Percentiles rank a stretch among this genome's conserved stretches.
phyloP scores from a whole-genome alignment of 352 stramenopile species.

The Elongisporangium senticosum region DNA sequence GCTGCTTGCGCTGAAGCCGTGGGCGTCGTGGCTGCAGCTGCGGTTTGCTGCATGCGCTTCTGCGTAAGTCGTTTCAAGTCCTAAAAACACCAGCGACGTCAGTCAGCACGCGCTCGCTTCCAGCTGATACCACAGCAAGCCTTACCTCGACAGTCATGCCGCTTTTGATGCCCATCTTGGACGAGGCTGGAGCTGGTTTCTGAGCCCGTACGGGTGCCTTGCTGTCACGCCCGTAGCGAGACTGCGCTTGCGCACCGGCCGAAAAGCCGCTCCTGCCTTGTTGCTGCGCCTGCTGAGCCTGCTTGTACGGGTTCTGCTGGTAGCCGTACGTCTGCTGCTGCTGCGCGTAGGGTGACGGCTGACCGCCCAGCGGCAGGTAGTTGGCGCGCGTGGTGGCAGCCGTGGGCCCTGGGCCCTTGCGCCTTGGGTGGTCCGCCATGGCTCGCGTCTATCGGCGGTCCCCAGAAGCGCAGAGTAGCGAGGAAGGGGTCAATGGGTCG shows the following conservation, averaged over 20 bases:
- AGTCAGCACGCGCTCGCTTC: neutral
- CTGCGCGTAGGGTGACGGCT: conserved; percentile 3
- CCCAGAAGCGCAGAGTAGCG: neutral
- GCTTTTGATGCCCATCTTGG: conserved; percentile 86
- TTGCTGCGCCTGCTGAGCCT: conserved; percentile 24
- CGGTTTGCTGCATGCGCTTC: conserved; percentile 74
- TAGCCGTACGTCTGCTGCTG: conserved; percentile 30
- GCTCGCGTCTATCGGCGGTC: neutral
- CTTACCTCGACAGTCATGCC: conserved; percentile 79
- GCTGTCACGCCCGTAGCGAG: conserved; percentile 15
- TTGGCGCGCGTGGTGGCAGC: conserved; percentile 7
- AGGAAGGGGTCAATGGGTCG: neutral
- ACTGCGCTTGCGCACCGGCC: conserved; percentile 14
- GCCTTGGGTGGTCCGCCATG: neutral
- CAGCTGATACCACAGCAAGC: neutral
- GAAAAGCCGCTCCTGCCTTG: conserved; percentile 21
- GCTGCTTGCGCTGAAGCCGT: conserved; percentile 10
- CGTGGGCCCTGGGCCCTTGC: neutral
- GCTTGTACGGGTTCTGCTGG: conserved; percentile 31
- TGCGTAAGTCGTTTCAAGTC: conserved; percentile 83
- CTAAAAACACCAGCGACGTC: conserved; percentile 3
- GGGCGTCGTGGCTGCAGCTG: conserved; percentile 21
- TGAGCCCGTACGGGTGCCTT: conserved; percentile 10
- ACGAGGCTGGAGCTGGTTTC: conserved; percentile 29
- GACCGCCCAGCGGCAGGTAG: conserved; percentile 19